phyloP scores from a whole-genome alignment of 805 yeast species.

The Pichia phayaonensis region DNA sequence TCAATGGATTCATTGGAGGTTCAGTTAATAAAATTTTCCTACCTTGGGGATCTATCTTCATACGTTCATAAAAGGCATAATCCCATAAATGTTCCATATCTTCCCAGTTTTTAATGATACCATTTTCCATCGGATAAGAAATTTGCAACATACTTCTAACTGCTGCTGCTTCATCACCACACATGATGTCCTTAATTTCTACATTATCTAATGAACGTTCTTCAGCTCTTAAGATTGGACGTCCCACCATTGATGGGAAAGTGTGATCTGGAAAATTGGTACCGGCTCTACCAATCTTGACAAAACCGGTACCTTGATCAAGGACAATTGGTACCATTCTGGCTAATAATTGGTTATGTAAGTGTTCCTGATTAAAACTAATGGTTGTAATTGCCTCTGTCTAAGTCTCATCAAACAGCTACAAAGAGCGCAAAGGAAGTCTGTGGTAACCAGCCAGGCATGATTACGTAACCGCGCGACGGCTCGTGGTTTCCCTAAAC shows the following conservation, averaged over 20 bases:
- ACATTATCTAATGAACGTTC: constrained; percentile 64
- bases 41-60: constrained; percentile 69
- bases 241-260: constrained; percentile 94
- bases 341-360: background rate
- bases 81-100: constrained; percentile 99
- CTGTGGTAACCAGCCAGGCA: too few species aligned
- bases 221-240: constrained; percentile 95
- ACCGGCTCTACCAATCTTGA: constrained; percentile 94
- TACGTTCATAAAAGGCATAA: constrained; percentile 87
- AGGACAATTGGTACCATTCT: constrained; percentile 46
- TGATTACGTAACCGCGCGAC: too few species aligned
- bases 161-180: constrained; percentile 91
- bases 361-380: background rate
- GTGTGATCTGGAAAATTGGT: constrained; percentile 95
- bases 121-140: constrained; percentile 98
- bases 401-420: background rate
- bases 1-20: constrained; percentile 95
- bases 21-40: constrained; percentile 85
- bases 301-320: constrained; percentile 99
- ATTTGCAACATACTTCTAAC: constrained; percentile 86
- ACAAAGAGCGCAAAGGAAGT: background rate
- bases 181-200: constrained; percentile 93
- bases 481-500: too few species aligned
- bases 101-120: constrained; percentile 95
- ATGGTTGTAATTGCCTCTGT: background rate